A percentile compares a stretch with the other conserved stretches of the same genome.
phyloP scores from a whole-genome alignment of 106 monocot species.

The Hemerocallis citrina region DNA sequence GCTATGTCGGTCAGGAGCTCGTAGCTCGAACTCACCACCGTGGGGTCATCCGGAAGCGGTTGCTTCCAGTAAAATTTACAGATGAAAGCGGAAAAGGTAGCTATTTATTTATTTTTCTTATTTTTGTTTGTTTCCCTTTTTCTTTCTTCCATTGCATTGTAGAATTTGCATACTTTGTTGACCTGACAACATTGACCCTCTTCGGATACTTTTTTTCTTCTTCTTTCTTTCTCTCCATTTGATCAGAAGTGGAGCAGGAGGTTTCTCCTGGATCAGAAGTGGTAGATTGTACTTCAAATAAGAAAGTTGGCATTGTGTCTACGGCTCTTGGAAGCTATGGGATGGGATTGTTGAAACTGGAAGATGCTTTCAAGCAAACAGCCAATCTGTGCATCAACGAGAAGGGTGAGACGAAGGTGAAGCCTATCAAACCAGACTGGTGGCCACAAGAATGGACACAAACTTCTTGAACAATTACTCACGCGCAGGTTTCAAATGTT shows the following conservation, averaged over 20 bases:
- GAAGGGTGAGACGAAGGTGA: constrained; percentile 32
- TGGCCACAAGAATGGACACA: constrained; percentile 87
- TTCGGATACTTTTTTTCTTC: not conserved
- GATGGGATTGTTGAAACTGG: constrained; percentile 75
- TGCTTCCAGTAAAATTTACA: constrained; percentile 65
- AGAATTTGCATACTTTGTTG: not conserved
- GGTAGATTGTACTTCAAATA: constrained; percentile 39
- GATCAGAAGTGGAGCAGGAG: constrained; percentile 42
- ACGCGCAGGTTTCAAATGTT: no score
- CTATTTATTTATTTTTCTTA: not conserved
- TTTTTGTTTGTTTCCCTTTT: no score
- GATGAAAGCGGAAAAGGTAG: constrained; percentile 51
- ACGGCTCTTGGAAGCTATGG: constrained; percentile 52
- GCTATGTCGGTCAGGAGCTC: constrained; percentile 95
- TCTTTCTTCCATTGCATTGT: no score
- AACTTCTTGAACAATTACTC: no score
- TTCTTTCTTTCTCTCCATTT: not conserved
- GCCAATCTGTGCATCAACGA: constrained; percentile 46
- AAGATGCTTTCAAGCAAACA: constrained; percentile 46
- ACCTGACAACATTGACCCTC: no score
- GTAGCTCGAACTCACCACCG: constrained; percentile 92
- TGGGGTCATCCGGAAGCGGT: constrained; percentile 89
- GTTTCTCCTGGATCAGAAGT: constrained; percentile 67
- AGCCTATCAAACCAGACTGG: constrained; percentile 69
- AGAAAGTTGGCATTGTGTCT: constrained; percentile 65